Evolutionary conservation across 768 basidiomycete genomes (phyloP).

Genomic region (Suillus cothurnatus): DNA sequence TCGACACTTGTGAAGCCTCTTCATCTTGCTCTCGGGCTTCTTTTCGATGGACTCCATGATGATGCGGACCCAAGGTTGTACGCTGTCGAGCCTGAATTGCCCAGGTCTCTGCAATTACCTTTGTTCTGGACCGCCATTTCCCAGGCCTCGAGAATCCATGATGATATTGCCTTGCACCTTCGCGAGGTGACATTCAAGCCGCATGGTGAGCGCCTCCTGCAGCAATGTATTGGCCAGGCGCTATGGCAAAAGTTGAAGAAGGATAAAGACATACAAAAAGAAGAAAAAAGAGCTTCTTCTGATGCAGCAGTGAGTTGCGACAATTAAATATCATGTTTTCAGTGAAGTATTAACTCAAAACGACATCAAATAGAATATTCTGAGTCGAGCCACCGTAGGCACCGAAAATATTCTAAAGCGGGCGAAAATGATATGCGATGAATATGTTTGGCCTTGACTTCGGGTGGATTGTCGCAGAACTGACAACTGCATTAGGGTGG

Average conservation of each 20-base stretch:
- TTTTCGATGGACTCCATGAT: slow-evolving; percentile 8
- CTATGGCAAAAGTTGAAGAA: slow-evolving; percentile 9
- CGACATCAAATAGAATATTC: not conserved
- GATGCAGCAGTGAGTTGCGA: slow-evolving; percentile 1
- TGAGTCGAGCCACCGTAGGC: not conserved
- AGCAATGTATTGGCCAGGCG: slow-evolving; percentile 7
- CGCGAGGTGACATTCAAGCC: not conserved
- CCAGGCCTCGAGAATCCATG: not conserved
- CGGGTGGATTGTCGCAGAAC: not conserved
- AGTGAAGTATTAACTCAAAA: not conserved
- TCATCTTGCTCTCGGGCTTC: slow-evolving; percentile 12
- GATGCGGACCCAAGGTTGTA: not conserved
- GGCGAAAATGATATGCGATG: slow-evolving; percentile 1
- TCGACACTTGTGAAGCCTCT: slow-evolving; percentile 6
- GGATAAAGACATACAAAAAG: not conserved
- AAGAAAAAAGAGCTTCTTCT: not conserved
- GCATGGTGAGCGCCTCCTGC: not conserved
- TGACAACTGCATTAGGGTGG: slow-evolving; percentile 3
- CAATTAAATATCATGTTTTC: not conserved
- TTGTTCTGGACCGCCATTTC: slow-evolving; percentile 14
- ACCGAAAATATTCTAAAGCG: not conserved
- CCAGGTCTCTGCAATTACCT: slow-evolving; percentile 10
- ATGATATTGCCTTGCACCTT: slow-evolving; percentile 4
- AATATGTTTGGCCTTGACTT: not conserved
- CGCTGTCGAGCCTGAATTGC: not conserved